These are phyloP conservation scores for Pseudopyricularia cyperi DNA, from an alignment of 2,329 filamentous ascomycete genomes.

Conservation along the genomic window DNA sequence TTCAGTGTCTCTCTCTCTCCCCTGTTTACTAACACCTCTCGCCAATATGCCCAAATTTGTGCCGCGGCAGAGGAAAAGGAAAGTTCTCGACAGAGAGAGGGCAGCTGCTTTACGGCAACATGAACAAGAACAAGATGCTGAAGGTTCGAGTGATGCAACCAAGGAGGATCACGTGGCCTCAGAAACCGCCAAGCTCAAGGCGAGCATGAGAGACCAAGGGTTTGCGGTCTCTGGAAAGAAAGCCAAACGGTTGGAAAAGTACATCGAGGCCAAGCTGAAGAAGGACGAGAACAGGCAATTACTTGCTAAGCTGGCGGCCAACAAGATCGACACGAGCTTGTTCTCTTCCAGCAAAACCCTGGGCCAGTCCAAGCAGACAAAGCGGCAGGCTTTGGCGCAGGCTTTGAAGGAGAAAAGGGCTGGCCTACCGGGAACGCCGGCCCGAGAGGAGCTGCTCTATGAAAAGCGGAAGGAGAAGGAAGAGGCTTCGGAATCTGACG, in stretches of 20 bases:
- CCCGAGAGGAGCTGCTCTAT: constrained; percentile 1
- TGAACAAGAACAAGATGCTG: constrained; percentile 17
- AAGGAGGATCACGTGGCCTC: constrained; percentile 22
- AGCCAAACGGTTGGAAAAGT: constrained; percentile 54
- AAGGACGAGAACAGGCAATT: constrained; percentile 86
- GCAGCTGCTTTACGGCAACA: constrained; percentile 10
- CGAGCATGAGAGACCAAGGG: constrained; percentile 35
- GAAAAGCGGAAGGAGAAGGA: neutral
- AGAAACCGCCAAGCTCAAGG: constrained; percentile 29
- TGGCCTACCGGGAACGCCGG: constrained; percentile 3
- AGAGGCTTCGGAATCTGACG: constrained; percentile 1
- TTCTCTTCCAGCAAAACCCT: constrained; percentile 68
- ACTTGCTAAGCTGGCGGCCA: constrained; percentile 66
- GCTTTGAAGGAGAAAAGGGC: constrained; percentile 33
- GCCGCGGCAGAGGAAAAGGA: constrained; percentile 54
- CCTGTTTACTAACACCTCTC: neutral
- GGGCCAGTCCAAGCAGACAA: constrained; percentile 59
- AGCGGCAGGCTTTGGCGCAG: constrained; percentile 52
- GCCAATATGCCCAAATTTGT: constrained; percentile 31
- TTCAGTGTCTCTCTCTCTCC: neutral
- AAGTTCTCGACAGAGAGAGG: constrained; percentile 51
- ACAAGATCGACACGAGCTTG: constrained; percentile 69
- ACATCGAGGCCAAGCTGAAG: constrained; percentile 77
- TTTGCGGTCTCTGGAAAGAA: constrained; percentile 50
- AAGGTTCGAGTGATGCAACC: constrained; percentile 22